Evolutionary conservation across 2,329 filamentous ascomycete species (phyloP).

Genomic region (Aureobasidium mangrovei): DNA sequence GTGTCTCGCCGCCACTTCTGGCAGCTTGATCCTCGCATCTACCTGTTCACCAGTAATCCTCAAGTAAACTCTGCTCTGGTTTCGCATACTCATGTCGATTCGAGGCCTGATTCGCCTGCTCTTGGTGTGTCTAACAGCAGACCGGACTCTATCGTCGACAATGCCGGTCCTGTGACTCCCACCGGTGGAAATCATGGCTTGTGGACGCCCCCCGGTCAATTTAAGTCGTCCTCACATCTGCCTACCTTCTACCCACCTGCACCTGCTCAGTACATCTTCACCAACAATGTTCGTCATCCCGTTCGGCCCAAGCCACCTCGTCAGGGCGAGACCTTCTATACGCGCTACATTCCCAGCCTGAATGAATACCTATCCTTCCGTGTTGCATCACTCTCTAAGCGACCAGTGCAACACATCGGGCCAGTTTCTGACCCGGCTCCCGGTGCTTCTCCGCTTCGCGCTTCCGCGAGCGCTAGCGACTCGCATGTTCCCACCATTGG

Average conservation of each 20-base stretch:
- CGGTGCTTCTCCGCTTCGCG: constrained; percentile 18
- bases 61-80: constrained; percentile 28
- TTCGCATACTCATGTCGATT: constrained; percentile 25
- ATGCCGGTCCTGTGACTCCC: neutral
- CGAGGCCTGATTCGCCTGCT: constrained; percentile 15
- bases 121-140: neutral
- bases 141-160: constrained; percentile 5
- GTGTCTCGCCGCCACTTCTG: constrained; percentile 75
- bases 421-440: constrained; percentile 32
- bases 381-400: constrained; percentile 61
- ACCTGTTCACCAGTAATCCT: constrained; percentile 69
- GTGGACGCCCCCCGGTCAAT: constrained; percentile 51
- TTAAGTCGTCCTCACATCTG: constrained; percentile 72
- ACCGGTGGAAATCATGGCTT: constrained; percentile 18
- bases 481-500: constrained; percentile 29
- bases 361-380: constrained; percentile 83
- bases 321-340: constrained; percentile 87
- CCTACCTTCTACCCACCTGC: constrained; percentile 85
- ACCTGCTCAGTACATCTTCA: constrained; percentile 71
- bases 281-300: constrained; percentile 73
- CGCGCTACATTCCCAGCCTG: constrained; percentile 72
- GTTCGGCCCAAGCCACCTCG: constrained; percentile 79
- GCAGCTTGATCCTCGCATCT: constrained; percentile 81
- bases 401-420: constrained; percentile 56
- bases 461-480: constrained; percentile 44